Base-by-base conservation (phyloP, 495 filamentous ascomycete species). In the Aspergillus sparsus region DNA sequence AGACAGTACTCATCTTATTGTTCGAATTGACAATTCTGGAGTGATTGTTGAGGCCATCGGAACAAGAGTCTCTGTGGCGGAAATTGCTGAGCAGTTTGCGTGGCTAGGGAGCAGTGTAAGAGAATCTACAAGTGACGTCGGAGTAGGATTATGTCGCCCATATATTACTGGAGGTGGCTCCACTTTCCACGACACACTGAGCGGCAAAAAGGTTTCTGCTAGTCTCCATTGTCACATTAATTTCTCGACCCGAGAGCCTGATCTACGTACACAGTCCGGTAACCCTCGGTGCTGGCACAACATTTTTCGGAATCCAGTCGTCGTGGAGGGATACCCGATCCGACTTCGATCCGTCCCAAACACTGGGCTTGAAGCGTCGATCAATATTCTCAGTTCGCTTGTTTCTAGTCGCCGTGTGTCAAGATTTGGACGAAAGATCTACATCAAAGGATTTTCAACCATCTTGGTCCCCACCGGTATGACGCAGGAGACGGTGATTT, bases 381-480 rank as follows among this genome's bases (percentile, higher is more conserved):
- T 53, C 31, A n/a, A n/a, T 13, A 9, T 27, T 8, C 34, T 53
- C 31, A n/a, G 9, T 16, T 15, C 42, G 2, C 15, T 46, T 13
- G 18, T 16, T 16, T 4, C 13, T 2, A 15, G 13, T 3, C 42
- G 18, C 12, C 42, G 18, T 15, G 42, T 46, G 7, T 13, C 18
- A 13, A 13, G 18, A 16, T 46, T 27, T 12, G 49, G 49, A 11
- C 31, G 36, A 7, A 34, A 33, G 27, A 9, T 53, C 5, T 35
- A 35, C 7, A 53, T 53, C 12, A 53, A 53, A 53, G 49, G 49
- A 53, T 53, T 53, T n/a, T n/a, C 31, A 13, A 35, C 9, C 7
- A 7, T 53, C 9, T 7, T 36, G 3, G 15, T 53, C 18, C 31
- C 49, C 12, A 53, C 49, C 6, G 15, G 34, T 1, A n/a, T n/a